Percentiles rank a stretch among this genome's conserved stretches.
phyloP scores from a whole-genome alignment of 1,284 basidiomycete genomes.

The Apiotrichum porosum region DNA sequence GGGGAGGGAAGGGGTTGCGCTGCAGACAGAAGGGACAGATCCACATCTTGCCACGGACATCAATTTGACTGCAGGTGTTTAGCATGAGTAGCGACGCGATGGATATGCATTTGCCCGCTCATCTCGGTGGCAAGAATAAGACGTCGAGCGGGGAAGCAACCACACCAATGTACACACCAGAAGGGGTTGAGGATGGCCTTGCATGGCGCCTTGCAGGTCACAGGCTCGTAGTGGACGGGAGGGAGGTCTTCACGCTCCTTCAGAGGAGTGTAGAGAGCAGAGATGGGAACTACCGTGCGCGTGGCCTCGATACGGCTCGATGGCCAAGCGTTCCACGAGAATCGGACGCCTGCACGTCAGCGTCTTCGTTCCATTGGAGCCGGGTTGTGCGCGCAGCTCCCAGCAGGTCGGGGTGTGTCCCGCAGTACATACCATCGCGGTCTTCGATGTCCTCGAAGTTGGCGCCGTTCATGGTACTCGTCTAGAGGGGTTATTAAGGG shows the following conservation, averaged over 20 bases:
- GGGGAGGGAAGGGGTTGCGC: slow-evolving; percentile 94
- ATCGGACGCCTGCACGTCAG: slow-evolving; percentile 63
- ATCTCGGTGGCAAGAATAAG: too few species aligned
- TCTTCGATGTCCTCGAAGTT: slow-evolving; percentile 57
- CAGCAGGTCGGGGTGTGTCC: too few species aligned
- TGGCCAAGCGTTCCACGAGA: slow-evolving; percentile 99
- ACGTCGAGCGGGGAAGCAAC: too few species aligned
- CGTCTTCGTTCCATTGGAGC: too few species aligned
- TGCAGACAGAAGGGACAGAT: slow-evolving; percentile 98
- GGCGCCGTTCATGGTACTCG: slow-evolving; percentile 37
- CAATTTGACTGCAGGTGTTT: slow-evolving; percentile 94
- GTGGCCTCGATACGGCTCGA: slow-evolving; percentile 96
- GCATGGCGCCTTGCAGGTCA: slow-evolving; percentile 96
- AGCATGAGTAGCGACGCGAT: too few species aligned
- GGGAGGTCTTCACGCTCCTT: slow-evolving; percentile 93
- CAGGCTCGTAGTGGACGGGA: slow-evolving; percentile 94
- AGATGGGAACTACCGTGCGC: slow-evolving; percentile 94
- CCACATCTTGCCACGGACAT: slow-evolving; percentile 97
- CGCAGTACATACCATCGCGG: slow-evolving; percentile 59
- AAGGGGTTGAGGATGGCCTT: slow-evolving; percentile 96
- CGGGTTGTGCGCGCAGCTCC: neutral
- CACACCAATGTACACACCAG: slow-evolving; percentile 60
- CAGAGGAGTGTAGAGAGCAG: slow-evolving; percentile 94
- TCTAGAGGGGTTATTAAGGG: neutral
- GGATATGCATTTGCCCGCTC: too few species aligned